These are phyloP conservation scores for Camelina neglecta DNA, from an alignment of 345 rosid genomes.

Conservation along the genomic window DNA sequence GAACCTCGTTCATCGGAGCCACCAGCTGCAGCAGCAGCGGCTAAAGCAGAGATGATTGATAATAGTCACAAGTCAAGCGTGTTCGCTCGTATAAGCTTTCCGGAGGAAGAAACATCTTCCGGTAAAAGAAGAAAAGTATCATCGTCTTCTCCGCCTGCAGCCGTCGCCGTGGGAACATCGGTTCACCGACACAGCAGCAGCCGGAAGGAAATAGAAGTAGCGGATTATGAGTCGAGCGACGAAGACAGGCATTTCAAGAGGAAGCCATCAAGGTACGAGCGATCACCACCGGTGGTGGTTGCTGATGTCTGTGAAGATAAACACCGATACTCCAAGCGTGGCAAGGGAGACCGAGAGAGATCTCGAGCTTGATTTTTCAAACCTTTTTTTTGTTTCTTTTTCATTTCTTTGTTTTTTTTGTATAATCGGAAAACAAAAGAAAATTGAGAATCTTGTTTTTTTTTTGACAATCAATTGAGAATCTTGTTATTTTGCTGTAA, in stretches of 20 bases:
- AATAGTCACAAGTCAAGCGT: conserved; percentile 66
- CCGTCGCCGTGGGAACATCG: conserved; percentile 31
- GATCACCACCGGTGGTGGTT: conserved; percentile 52
- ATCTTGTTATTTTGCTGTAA: no score
- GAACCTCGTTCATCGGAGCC: conserved; percentile 48
- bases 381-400: neutral
- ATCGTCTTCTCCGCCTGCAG: conserved; percentile 47
- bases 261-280: conserved; percentile 78
- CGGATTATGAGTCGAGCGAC: conserved; percentile 83
- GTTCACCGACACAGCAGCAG: conserved; percentile 30
- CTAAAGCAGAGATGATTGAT: conserved; percentile 42
- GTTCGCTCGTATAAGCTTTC: conserved; percentile 93
- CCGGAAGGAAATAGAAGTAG: conserved; percentile 44
- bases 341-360: conserved; percentile 34
- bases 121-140: conserved; percentile 65
- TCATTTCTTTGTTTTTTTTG: neutral
- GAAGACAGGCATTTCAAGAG: conserved; percentile 94
- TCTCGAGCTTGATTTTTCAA: conserved; percentile 28
- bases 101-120: conserved; percentile 58
- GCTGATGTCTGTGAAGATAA: conserved; percentile 37
- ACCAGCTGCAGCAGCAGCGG: conserved; percentile 28
- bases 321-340: conserved; percentile 37
- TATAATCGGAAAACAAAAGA: neutral
- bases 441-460: neutral
- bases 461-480: no score